phyloP scores from a whole-genome alignment of 73 alveolate genomes.

The Paraurostyla sp. region DNA sequence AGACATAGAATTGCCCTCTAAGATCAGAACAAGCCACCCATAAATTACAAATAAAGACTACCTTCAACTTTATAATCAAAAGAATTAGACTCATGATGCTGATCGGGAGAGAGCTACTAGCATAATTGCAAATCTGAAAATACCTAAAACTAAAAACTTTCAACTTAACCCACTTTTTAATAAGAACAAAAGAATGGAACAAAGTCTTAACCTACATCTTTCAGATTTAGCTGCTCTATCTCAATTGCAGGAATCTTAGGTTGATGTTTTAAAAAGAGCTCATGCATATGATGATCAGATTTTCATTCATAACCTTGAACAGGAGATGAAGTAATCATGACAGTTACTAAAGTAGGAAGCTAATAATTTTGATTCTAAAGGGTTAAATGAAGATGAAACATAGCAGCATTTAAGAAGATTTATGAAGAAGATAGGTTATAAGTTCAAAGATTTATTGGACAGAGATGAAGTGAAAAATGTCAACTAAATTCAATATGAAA shows the following conservation, averaged over 20 bases:
- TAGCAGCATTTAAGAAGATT: neutral
- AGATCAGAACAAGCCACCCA: too few relatives aligned
- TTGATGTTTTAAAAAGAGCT: neutral
- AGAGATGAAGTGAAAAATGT: neutral
- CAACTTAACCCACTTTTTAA: neutral
- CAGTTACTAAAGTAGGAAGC: neutral
- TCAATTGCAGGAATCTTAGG: neutral
- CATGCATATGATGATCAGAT: slow-evolving; percentile 3
- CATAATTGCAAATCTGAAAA: neutral
- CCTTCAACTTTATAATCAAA: neutral
- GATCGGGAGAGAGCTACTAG: neutral
- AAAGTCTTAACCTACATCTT: slow-evolving; percentile 8
- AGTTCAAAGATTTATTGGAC: neutral
- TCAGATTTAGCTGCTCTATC: neutral
- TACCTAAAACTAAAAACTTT: neutral
- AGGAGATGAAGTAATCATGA: neutral
- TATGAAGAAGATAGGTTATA: neutral
- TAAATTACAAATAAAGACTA: slow-evolving; percentile 13
- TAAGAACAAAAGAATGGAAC: neutral
- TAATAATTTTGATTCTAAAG: neutral
- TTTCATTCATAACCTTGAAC: neutral
- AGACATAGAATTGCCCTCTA: too few relatives aligned
- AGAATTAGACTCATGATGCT: neutral
- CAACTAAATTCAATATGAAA: neutral
- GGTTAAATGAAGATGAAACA: neutral